Conservation (phyloP, 2,329 filamentous ascomycete species). For the Colletotrichum sp. region DNA sequence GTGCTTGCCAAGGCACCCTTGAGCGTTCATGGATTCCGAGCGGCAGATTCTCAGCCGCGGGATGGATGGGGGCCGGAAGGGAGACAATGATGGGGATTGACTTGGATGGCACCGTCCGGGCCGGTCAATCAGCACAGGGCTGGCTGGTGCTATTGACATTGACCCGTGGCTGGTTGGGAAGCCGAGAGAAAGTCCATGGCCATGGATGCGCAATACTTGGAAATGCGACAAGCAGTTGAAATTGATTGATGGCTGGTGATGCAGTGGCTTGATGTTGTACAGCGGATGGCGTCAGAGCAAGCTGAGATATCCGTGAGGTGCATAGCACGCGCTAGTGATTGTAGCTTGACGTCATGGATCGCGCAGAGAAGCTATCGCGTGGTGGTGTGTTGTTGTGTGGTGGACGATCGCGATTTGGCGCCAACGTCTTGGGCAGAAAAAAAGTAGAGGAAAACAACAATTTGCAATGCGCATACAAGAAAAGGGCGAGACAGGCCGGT, state of each 20-base stretch:
- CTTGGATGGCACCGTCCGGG: not conserved
- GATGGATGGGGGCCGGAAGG: not conserved
- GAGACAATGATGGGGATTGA: not conserved
- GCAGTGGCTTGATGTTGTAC: slow-evolving; percentile 16
- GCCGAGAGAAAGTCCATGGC: not conserved
- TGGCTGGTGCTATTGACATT: not conserved
- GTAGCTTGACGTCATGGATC: slow-evolving; percentile 19
- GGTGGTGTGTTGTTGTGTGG: not conserved
- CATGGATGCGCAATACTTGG: not conserved
- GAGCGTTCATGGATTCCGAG: not conserved
- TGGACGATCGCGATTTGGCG: slow-evolving; percentile 2
- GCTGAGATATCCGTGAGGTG: not conserved
- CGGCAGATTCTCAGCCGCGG: not conserved
- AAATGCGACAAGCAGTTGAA: not conserved
- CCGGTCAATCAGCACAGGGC: not conserved
- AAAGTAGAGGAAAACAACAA: not conserved
- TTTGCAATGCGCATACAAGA: not conserved
- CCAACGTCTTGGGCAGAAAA: not conserved
- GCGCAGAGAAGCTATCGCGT: not conserved
- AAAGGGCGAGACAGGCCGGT: not conserved
- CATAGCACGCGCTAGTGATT: slow-evolving; percentile 4
- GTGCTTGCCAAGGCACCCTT: not conserved
- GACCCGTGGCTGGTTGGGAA: not conserved
- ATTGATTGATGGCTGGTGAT: slow-evolving; percentile 1
- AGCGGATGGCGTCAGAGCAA: slow-evolving; percentile 17